These are phyloP conservation scores for Leptomonas seymouri DNA, from an alignment of 208 protist species.

Conservation along the genomic window DNA sequence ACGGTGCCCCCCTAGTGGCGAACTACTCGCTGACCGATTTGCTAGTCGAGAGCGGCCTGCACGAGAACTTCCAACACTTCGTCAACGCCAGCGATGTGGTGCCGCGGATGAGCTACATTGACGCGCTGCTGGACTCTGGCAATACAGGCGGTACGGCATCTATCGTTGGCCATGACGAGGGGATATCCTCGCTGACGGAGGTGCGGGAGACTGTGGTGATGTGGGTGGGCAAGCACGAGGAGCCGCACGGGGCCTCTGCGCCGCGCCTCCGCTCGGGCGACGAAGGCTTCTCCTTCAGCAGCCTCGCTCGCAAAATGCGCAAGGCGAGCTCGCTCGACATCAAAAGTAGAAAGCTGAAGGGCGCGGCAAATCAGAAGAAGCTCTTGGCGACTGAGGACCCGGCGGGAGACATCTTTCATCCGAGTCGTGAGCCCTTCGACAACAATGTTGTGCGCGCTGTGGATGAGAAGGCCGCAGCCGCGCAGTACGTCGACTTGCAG, in stretches of 20 bases:
- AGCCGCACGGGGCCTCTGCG: conserved; percentile 7
- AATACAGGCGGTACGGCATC: conserved; percentile 27
- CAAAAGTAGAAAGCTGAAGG: background rate
- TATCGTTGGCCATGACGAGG: conserved; percentile 2
- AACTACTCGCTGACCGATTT: conserved; percentile 29
- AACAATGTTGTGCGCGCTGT: conserved; percentile 25
- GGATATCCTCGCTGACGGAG: background rate
- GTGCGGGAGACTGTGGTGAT: conserved; percentile 22
- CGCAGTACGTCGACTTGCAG: conserved; percentile 12
- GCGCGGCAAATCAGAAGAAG: background rate
- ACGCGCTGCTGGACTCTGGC: conserved; percentile 31
- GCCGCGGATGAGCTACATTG: conserved; percentile 38
- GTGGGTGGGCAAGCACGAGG: conserved; percentile 25
- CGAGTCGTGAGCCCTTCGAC: conserved; percentile 44
- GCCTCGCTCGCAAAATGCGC: conserved; percentile 1
- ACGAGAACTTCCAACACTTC: conserved; percentile 43
- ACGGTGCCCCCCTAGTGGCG: conserved; percentile 45
- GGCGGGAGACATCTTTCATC: conserved; percentile 38
- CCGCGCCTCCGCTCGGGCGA: background rate
- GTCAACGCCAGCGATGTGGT: conserved; percentile 52
- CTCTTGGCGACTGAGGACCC: background rate
- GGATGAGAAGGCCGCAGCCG: conserved; percentile 1
- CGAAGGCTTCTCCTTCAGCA: conserved; percentile 5
- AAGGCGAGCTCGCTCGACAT: background rate
- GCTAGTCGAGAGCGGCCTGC: conserved; percentile 10